Evolutionary conservation across 2,329 filamentous ascomycete genomes (phyloP), one percentile per base, ranked within the genome.

Genomic region (Escovopsis weberi): DNA sequence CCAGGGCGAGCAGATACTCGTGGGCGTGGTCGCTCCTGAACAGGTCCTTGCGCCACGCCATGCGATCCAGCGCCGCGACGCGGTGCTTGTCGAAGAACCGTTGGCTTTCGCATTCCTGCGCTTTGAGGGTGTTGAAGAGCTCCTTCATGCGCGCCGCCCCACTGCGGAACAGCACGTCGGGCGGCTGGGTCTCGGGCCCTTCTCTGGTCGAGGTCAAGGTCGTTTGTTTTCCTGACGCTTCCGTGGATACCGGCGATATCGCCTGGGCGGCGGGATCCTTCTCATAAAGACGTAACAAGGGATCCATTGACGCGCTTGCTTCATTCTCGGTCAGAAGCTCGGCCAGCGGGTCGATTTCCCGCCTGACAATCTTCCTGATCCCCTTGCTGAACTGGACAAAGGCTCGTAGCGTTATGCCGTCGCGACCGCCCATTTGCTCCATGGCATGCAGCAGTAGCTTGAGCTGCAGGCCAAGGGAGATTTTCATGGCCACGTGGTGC

Each of bases 1-100:
- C 80, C 19, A 86, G 62, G 1, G 74, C 68, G 38, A 78, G 69
- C 55, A 86, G 68, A 53, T 83, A 82, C 2, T 65, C 62, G 50
- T 82, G 74, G 1, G 53, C 59, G 12, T 60, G 49, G 76, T 54
- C 50, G 6, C 55, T 58, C 43, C 53, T 49, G 34, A 61, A 55
- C 2, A 55, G 54, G 44, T 64, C 62, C 41, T 46, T 50, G 7
- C 62, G 53, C 26, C 51, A 51, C 35, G 52, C 50, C 55, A 63
- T 57, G 9, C 51, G 49, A 9, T 63, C 61, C n/a, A 62, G 48
- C 6, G 51, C 48, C 10, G 56, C 47, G n/a, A 61, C 43, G 6
- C 53, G 44, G n/a, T 47, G 46, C 4, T 37, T 36, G 4, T 47
- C 46, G 30, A 56, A 36, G 6, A 52, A 40, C 10, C 39, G 35